phyloP scores from a whole-genome alignment of 1,284 basidiomycete genomes.

The Boletellus sp. region DNA sequence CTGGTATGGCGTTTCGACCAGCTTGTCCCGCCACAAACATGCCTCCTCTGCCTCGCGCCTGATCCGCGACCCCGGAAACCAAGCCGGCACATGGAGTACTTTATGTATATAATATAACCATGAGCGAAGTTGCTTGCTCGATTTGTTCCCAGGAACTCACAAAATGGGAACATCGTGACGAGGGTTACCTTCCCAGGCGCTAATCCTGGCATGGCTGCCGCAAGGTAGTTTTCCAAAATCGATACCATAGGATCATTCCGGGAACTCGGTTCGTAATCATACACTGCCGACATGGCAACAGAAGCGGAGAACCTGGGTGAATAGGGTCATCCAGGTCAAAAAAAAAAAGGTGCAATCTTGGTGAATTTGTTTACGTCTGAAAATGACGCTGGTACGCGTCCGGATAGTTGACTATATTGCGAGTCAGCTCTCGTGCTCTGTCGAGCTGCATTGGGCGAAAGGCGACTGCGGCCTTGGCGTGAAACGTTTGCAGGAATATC shows the following conservation, averaged over 20 bases:
- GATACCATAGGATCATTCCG: conserved; percentile 11
- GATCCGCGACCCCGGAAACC: conserved; percentile 14
- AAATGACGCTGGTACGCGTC: conserved; percentile 5
- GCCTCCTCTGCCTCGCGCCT: conserved; percentile 2
- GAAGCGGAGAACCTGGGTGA: conserved; percentile 9
- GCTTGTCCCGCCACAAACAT: neutral
- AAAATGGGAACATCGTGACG: conserved; percentile 17
- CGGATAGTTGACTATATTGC: conserved; percentile 6
- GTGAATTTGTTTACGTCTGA: neutral
- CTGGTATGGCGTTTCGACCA: conserved; percentile 9
- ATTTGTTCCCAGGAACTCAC: conserved; percentile 5
- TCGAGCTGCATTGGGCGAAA: neutral
- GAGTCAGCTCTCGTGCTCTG: neutral
- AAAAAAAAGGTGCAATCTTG: neutral
- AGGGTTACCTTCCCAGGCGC: neutral
- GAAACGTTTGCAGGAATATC: neutral
- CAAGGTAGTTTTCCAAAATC: conserved; percentile 4
- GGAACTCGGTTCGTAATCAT: conserved; percentile 14
- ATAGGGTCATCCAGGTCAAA: neutral
- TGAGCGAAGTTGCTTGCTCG: too few species aligned
- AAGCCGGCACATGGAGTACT: conserved; percentile 18
- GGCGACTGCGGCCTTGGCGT: neutral
- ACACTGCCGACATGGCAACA: conserved; percentile 13
- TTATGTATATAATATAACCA: neutral
- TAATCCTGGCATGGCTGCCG: neutral